Percentiles rank a stretch among this genome's conserved stretches.
phyloP scores from a whole-genome alignment of 768 basidiomycete species.

The Lactarius tabidus region DNA sequence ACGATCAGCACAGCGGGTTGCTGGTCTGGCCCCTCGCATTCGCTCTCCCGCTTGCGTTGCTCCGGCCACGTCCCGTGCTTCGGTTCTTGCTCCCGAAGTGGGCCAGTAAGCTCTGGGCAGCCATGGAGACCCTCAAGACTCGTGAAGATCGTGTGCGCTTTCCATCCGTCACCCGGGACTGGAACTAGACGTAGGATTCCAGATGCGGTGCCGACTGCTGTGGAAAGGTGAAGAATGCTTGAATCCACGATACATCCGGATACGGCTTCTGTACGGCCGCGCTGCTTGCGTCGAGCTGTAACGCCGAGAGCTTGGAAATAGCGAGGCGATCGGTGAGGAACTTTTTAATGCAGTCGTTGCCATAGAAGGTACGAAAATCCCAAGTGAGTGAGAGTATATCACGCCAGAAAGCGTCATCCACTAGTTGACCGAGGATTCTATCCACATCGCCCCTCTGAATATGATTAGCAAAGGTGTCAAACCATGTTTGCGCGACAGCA shows the following conservation, averaged over 20 bases:
- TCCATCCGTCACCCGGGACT: slow-evolving; percentile 41
- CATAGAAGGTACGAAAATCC: slow-evolving; percentile 57
- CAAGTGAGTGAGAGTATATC: slow-evolving; percentile 61
- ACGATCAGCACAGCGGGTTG: slow-evolving; percentile 52
- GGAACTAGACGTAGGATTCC: slow-evolving; percentile 49
- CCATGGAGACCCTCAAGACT: slow-evolving; percentile 48
- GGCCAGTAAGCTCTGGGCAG: slow-evolving; percentile 40
- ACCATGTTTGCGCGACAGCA: slow-evolving; percentile 27
- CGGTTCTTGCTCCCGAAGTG: slow-evolving; percentile 33
- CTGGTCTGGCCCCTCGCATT: slow-evolving; percentile 36
- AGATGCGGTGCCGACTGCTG: slow-evolving; percentile 36
- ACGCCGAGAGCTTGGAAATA: slow-evolving; percentile 23
- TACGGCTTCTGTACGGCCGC: slow-evolving; percentile 31
- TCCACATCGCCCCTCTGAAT: slow-evolving; percentile 16
- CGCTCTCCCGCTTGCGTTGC: slow-evolving; percentile 34
- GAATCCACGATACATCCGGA: slow-evolving; percentile 42
- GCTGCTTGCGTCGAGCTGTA: slow-evolving; percentile 29
- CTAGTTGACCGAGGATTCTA: slow-evolving; percentile 22
- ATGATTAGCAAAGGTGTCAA: slow-evolving; percentile 24
- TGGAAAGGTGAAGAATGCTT: slow-evolving; percentile 44
- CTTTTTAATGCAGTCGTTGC: slow-evolving; percentile 36
- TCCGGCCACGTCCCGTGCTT: slow-evolving; percentile 43
- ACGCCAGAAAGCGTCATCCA: slow-evolving; percentile 48
- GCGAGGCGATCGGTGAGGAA: slow-evolving; percentile 48
- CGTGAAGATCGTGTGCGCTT: slow-evolving; percentile 47